phyloP scores from a whole-genome alignment of 1,284 basidiomycete genomes.

The Sporisorium iseilematis-ciliati region DNA sequence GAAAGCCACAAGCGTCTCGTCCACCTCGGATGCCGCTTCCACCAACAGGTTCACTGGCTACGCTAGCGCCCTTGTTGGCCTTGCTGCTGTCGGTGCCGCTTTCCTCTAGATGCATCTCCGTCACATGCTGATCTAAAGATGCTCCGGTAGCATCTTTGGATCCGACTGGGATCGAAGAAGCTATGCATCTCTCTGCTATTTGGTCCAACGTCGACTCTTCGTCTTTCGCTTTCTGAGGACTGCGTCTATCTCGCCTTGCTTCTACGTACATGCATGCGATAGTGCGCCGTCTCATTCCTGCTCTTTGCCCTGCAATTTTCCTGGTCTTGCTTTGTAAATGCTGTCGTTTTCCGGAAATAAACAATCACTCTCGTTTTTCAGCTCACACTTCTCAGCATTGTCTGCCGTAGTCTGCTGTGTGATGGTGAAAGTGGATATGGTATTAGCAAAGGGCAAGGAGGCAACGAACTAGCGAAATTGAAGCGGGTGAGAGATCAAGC shows the following conservation, averaged over 20 bases:
- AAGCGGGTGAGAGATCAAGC: no score
- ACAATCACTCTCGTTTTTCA: conserved; percentile 7
- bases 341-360: not conserved
- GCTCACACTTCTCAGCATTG: not conserved
- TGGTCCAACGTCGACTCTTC: conserved; percentile 1
- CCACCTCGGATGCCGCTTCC: conserved; percentile 22
- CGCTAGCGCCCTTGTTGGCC: conserved; percentile 37
- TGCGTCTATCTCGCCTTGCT: not conserved
- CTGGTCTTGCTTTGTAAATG: conserved; percentile 7
- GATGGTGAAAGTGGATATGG: not conserved
- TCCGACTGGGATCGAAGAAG: not conserved
- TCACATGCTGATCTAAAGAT: not conserved
- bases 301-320: conserved; percentile 2
- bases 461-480: no score
- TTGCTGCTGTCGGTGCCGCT: conserved; percentile 44
- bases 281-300: conserved; percentile 5
- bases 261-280: not conserved
- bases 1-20: conserved; percentile 27
- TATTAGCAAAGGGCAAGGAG: not conserved
- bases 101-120: conserved; percentile 21
- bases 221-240: conserved; percentile 24
- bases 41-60: conserved; percentile 29
- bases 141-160: conserved; percentile 29
- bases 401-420: not conserved
- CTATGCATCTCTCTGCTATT: conserved; percentile 3